Percentiles rank a stretch among this genome's conserved stretches.
Conservation (phyloP, 2,329 filamentous ascomycete species). For the Daldinia eschscholtzii region DNA sequence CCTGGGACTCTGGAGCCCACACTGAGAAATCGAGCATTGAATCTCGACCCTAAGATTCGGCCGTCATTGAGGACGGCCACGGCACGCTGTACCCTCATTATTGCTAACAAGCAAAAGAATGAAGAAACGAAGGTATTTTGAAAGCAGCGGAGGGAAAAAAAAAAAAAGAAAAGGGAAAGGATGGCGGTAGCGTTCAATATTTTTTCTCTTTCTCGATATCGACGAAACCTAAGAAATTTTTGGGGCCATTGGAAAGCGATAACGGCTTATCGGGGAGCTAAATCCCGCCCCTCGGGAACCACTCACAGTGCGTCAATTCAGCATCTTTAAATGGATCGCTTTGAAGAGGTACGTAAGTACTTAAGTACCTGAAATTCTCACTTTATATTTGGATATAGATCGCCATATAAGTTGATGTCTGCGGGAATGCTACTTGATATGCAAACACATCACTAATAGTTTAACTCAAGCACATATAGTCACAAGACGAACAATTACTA, state of each 20-base stretch:
- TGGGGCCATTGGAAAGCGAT: conserved; percentile 34
- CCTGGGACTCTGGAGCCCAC: conserved; percentile 50
- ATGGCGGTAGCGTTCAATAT: conserved; percentile 23
- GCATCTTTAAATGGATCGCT: neutral
- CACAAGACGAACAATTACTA: too few relatives aligned
- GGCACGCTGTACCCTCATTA: conserved; percentile 58
- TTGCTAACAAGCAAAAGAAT: conserved; percentile 45
- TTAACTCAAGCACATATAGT: too few relatives aligned
- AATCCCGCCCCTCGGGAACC: conserved; percentile 10
- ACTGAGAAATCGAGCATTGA: conserved; percentile 53
- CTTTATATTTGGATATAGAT: too few relatives aligned
- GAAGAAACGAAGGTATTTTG: conserved; percentile 21
- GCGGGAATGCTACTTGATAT: too few relatives aligned
- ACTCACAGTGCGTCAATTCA: neutral
- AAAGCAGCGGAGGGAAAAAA: neutral
- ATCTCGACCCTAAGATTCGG: conserved; percentile 53
- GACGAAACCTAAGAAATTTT: conserved; percentile 40
- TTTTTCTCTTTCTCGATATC: conserved; percentile 27
- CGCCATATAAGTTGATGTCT: too few relatives aligned
- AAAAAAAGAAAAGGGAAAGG: conserved; percentile 15
- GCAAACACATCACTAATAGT: too few relatives aligned
- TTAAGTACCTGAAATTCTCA: neutral
- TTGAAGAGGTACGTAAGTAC: neutral
- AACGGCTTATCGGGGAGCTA: conserved; percentile 34
- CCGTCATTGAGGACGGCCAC: conserved; percentile 56